A percentile compares a stretch with the other conserved stretches of the same genome.
These are phyloP conservation scores for Hymenoscyphus linearis DNA, from an alignment of 2,329 filamentous ascomycete genomes.

Conservation along the genomic window DNA sequence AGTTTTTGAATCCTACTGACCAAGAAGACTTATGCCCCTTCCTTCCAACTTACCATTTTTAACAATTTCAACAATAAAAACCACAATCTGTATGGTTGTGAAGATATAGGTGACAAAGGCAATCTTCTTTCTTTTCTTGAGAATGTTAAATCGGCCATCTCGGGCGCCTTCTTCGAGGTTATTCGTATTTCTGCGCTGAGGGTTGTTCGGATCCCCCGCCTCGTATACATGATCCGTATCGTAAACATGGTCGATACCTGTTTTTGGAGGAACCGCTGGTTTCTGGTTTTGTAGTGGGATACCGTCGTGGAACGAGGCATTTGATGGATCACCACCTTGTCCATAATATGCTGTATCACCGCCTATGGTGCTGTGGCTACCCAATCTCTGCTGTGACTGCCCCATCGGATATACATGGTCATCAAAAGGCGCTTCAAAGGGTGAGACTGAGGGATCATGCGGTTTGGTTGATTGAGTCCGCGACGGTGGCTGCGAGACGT, in stretches of 20 bases:
- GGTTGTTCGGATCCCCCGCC: conserved; percentile 35
- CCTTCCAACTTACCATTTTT: conserved; percentile 63
- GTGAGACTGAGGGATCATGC: conserved; percentile 37
- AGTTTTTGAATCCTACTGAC: conserved; percentile 9
- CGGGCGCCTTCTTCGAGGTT: conserved; percentile 32
- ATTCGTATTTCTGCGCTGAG: conserved; percentile 18
- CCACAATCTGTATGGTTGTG: conserved; percentile 68
- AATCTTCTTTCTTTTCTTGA: conserved; percentile 37
- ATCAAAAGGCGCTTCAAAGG: conserved; percentile 63
- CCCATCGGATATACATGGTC: conserved; percentile 57
- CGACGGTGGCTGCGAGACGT: conserved; percentile 24
- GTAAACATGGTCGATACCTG: conserved; percentile 54
- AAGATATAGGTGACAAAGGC: conserved; percentile 82
- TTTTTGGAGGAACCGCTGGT: conserved; percentile 28
- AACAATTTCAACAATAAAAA: conserved; percentile 85
- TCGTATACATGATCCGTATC: conserved; percentile 59
- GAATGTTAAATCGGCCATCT: conserved; percentile 44
- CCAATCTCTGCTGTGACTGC: conserved; percentile 20
- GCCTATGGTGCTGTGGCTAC: conserved; percentile 36
- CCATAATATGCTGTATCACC: conserved; percentile 57
- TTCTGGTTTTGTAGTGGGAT: conserved; percentile 52
- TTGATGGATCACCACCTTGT: conserved; percentile 34
- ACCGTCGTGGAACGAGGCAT: conserved; percentile 40
- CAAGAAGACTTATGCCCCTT: neutral
- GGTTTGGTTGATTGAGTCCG: conserved; percentile 16